Base-by-base conservation (phyloP, 208 protist genomes). In the Wallacemonas sp. region DNA sequence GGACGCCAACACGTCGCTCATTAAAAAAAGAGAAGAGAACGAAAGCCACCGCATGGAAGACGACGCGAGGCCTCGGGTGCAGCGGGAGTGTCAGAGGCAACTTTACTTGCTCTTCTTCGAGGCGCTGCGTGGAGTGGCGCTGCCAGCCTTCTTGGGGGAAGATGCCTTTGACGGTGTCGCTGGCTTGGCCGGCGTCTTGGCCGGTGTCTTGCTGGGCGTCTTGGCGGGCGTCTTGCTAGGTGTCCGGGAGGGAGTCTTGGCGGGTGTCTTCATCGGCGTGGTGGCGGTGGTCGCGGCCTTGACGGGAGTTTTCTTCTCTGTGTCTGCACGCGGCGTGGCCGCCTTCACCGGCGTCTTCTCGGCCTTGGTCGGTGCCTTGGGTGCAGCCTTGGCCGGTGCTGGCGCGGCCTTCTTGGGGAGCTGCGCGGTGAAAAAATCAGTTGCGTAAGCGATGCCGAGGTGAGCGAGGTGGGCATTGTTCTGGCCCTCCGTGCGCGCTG, bases 391-490 rank as follows among this genome's bases (percentile, higher is more conserved):
- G 32, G 21, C 15, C 4, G 24, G 58, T 10, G 12, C 41, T n/a
- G n/a, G n/a, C 10, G 53, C 34, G 17, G 34, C 19, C n/a, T 59
- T 66, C 63, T 63, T 68, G 8, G 62, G 41, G 22, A 95, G 79
- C 70, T 95, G 89, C 33, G 75, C 50, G 21, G 37, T 57, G 71
- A 93, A 95, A 37, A 79, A 71, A 57, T 83, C 54, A 10, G 45
- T 79, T 17, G 48, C 54, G 61, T 80, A 95, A 71, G 85, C 68
- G 61, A 95, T 84, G 64, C 89, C 89, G 19, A 93, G 73, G 17
- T 62, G 42, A 67, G 82, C 72, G 22, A 95, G 76, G 50, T 89
- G 76, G 4, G 46, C 74, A 71, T 95, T 95, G 63, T 92, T 95
- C 33, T 54, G 53, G 68, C 68, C 68, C 73, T 95, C 89, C n/a